phyloP scores from a whole-genome alignment of 495 filamentous ascomycete genomes.

The Letharia columbiana region DNA sequence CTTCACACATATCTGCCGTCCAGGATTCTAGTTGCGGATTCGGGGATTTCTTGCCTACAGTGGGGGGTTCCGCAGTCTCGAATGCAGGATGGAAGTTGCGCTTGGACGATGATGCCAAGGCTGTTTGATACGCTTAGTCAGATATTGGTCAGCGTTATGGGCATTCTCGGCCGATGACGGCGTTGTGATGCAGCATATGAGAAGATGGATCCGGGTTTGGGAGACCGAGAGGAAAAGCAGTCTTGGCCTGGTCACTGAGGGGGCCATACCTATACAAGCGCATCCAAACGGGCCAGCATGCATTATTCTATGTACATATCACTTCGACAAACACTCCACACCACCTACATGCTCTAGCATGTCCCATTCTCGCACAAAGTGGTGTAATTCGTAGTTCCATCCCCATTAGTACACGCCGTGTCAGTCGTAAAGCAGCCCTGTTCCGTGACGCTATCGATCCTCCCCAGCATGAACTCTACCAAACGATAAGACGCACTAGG shows the following conservation, averaged over 20 bases:
- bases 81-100: too few relatives aligned
- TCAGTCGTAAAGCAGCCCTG: constrained; percentile 32
- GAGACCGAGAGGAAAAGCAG: background rate
- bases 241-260: background rate
- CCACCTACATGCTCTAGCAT: background rate
- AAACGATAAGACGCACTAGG: constrained; percentile 58
- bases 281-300: background rate
- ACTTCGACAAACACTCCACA: background rate
- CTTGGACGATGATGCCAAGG: background rate
- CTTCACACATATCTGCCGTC: too few relatives aligned
- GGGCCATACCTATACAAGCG: background rate
- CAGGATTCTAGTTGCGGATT: too few relatives aligned
- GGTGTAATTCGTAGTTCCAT: constrained; percentile 16
- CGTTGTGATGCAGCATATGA: background rate
- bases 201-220: background rate
- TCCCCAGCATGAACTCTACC: constrained; percentile 57
- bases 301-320: background rate
- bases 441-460: constrained; percentile 41
- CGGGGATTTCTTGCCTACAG: too few relatives aligned
- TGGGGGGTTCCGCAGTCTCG: too few relatives aligned
- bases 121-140: background rate
- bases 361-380: background rate
- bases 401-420: constrained; percentile 9
- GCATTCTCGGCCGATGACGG: background rate
- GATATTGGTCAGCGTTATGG: background rate